These are phyloP conservation scores for Boletus bicolor DNA, from an alignment of 768 basidiomycete species.

Conservation along the genomic window DNA sequence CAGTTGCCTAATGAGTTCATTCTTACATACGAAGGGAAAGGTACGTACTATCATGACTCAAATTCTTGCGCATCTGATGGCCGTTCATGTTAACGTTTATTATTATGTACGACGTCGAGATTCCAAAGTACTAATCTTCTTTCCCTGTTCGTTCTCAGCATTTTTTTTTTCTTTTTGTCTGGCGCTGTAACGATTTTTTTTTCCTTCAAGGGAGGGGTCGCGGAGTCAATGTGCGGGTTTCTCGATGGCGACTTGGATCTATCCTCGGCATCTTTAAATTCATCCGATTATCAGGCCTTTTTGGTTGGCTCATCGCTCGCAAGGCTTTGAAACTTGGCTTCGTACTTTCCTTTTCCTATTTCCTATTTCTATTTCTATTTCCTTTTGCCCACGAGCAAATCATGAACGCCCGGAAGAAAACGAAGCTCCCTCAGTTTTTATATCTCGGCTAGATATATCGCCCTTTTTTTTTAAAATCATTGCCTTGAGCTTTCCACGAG, in stretches of 20 bases:
- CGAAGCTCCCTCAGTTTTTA: constrained; percentile 9
- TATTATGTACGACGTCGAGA: constrained; percentile 7
- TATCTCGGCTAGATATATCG: constrained; percentile 31
- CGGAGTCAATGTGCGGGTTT: not conserved
- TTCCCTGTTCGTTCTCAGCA: not conserved
- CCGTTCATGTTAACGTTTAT: constrained; percentile 18
- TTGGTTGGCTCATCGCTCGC: not conserved
- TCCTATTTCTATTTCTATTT: not conserved
- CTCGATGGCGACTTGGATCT: not conserved
- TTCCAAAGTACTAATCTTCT: not conserved
- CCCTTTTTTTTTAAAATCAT: not conserved
- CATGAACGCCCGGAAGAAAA: not conserved
- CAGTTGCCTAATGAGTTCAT: not conserved
- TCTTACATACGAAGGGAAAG: constrained; percentile 15
- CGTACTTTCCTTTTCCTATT: not conserved
- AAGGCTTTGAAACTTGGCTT: not conserved
- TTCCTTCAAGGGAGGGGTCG: not conserved
- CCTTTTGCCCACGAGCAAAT: constrained; percentile 4
- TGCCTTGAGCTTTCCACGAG: constrained; percentile 32
- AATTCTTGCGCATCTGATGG: constrained; percentile 18
- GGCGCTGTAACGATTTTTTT: not conserved
- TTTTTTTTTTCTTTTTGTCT: not conserved
- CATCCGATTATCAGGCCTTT: not conserved
- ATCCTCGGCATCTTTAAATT: too few species aligned
- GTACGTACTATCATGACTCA: not conserved